These are phyloP conservation scores for Eucalyptus erythrocorys DNA, from an alignment of 345 rosid species.

Conservation along the genomic window DNA sequence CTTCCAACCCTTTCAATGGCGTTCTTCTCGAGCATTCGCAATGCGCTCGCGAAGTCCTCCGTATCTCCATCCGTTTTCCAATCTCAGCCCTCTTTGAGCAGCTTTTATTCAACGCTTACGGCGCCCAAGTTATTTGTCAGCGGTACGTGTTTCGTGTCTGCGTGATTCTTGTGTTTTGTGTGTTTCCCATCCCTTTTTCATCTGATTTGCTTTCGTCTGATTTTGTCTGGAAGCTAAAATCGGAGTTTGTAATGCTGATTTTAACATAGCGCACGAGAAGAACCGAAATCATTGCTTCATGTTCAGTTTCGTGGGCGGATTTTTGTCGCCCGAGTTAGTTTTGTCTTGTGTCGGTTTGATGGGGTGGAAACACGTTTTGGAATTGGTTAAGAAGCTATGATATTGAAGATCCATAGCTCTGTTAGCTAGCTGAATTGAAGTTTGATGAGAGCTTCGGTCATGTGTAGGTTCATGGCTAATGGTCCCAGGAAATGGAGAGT, in stretches of 20 bases:
- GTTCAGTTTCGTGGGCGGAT: background rate
- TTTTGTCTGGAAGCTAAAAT: background rate
- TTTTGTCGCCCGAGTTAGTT: background rate
- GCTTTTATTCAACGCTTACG: constrained; percentile 51
- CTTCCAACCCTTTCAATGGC: constrained; percentile 26
- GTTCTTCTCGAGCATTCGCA: constrained; percentile 36
- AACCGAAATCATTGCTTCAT: background rate
- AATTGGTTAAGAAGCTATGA: background rate
- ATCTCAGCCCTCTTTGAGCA: constrained; percentile 16
- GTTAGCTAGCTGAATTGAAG: background rate
- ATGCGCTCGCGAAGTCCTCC: constrained; percentile 13
- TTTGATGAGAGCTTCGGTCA: background rate
- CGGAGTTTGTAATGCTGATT: background rate
- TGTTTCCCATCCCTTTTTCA: background rate
- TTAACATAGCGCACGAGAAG: background rate
- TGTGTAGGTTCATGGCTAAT: background rate
- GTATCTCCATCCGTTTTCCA: constrained; percentile 9
- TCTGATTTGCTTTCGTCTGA: background rate
- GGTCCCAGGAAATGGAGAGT: background rate
- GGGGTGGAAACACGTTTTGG: background rate
- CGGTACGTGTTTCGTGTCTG: constrained; percentile 18
- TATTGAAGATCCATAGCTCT: background rate
- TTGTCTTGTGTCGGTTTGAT: background rate
- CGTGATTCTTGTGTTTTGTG: background rate
- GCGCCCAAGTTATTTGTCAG: constrained; percentile 78